Percentiles rank a stretch among this genome's conserved stretches.
Conservation (phyloP, 345 rosid genomes). For the Acer saccharum region DNA sequence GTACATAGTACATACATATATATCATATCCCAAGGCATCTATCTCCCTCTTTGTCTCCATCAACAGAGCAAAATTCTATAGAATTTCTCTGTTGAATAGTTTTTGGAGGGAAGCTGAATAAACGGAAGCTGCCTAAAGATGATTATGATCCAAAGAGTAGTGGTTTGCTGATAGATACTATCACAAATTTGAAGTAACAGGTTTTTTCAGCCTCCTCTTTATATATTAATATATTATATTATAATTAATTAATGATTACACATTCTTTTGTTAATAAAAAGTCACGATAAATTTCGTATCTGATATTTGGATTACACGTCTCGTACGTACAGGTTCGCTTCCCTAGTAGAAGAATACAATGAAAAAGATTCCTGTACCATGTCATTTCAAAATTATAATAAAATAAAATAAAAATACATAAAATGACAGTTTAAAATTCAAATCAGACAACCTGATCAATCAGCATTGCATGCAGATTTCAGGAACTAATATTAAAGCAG, state of each 20-base stretch:
- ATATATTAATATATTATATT: no score
- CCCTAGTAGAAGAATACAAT: background rate
- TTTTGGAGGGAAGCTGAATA: conserved; percentile 15
- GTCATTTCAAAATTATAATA: background rate
- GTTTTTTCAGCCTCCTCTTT: no score
- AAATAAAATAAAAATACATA: no score
- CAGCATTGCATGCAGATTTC: background rate
- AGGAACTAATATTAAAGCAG: background rate
- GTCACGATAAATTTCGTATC: conserved; percentile 28
- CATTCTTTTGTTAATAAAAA: conserved; percentile 13
- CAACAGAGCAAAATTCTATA: background rate
- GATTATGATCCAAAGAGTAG: background rate
- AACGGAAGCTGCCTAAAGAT: conserved; percentile 7
- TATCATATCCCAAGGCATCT: background rate
- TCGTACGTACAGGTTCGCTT: background rate
- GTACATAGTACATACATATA: no score
- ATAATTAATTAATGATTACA: background rate
- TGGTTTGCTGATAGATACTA: no score
- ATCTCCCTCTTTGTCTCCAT: background rate
- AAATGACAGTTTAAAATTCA: background rate
- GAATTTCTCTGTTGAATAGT: background rate
- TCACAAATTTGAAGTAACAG: no score
- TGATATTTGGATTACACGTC: conserved; percentile 5
- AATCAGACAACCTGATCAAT: background rate
- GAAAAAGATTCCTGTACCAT: background rate